These are phyloP conservation scores for Nakazawaea holstii DNA, from an alignment of 805 yeast species.

Conservation along the genomic window DNA sequence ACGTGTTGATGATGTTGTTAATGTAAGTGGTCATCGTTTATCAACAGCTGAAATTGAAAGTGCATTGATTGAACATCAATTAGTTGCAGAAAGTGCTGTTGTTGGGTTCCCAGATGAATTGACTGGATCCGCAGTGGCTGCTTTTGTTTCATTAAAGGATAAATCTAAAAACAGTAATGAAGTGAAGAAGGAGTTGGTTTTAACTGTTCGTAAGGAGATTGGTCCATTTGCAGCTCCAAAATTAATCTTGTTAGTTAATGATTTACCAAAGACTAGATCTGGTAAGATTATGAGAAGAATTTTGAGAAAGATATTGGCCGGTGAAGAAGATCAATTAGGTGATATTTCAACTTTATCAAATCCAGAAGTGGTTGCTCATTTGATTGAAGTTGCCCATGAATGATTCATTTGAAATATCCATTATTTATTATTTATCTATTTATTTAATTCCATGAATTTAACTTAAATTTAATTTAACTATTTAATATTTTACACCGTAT, in stretches of 20 bases:
- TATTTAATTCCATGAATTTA: neutral
- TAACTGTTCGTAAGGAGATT: conserved; percentile 72
- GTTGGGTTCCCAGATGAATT: conserved; percentile 79
- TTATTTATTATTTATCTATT: neutral
- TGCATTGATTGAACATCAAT: conserved; percentile 65
- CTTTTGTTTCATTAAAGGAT: conserved; percentile 70
- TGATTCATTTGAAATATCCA: too few relatives aligned
- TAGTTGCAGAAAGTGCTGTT: conserved; percentile 76
- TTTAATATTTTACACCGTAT: too few relatives aligned
- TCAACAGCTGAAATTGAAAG: conserved; percentile 90
- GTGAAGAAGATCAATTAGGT: conserved; percentile 77
- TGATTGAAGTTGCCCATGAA: conserved; percentile 43
- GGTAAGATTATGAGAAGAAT: conserved; percentile 88
- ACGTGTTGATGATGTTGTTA: conserved; percentile 84
- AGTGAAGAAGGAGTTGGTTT: conserved; percentile 55
- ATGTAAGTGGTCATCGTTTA: conserved; percentile 80
- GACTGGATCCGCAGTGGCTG: conserved; percentile 84
- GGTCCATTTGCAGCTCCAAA: conserved; percentile 89
- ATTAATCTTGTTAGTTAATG: conserved; percentile 63
- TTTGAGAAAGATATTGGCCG: conserved; percentile 67
- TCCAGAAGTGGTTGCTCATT: conserved; percentile 65
- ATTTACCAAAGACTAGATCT: conserved; percentile 81
- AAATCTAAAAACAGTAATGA: conserved; percentile 44
- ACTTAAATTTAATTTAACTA: neutral
- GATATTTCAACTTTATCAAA: conserved; percentile 75